Conservation (phyloP, 768 basidiomycete genomes). For the Pholiota microspora region DNA sequence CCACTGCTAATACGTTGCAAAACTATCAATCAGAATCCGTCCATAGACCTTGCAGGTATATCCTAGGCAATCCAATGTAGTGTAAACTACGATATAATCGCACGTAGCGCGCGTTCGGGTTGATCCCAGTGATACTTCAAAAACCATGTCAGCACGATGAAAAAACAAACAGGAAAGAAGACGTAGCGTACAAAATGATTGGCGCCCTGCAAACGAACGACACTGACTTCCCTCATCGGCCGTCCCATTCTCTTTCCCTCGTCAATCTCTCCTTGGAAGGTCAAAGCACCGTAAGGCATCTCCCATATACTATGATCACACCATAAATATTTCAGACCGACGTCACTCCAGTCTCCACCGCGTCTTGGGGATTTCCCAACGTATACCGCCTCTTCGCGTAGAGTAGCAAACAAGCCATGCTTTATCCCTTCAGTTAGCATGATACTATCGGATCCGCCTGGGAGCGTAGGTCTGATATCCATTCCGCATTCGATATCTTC, state of each 20-base stretch:
- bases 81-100: slow-evolving; percentile 3
- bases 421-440: not conserved
- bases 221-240: not conserved
- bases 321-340: slow-evolving; percentile 6
- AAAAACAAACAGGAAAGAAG: not conserved
- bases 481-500: slow-evolving; percentile 1
- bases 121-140: slow-evolving; percentile 9
- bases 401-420: not conserved
- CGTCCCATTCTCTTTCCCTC: slow-evolving; percentile 1
- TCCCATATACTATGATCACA: slow-evolving; percentile 6
- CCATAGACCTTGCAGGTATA: not conserved
- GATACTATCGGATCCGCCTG: slow-evolving; percentile 5
- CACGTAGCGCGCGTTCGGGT: slow-evolving; percentile 1
- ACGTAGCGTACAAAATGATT: slow-evolving; percentile 11
- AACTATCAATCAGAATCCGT: not conserved
- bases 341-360: not conserved
- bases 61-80: not conserved
- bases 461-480: slow-evolving; percentile 6
- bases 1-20: no score
- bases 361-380: not conserved
- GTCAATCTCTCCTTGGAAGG: slow-evolving; percentile 1
- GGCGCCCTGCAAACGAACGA: slow-evolving; percentile 3
- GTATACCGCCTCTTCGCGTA: slow-evolving; percentile 1
- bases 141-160: not conserved
- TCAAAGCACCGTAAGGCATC: not conserved